phyloP scores from a whole-genome alignment of 768 basidiomycete species.

The Coprinopsis marcescibilis region DNA sequence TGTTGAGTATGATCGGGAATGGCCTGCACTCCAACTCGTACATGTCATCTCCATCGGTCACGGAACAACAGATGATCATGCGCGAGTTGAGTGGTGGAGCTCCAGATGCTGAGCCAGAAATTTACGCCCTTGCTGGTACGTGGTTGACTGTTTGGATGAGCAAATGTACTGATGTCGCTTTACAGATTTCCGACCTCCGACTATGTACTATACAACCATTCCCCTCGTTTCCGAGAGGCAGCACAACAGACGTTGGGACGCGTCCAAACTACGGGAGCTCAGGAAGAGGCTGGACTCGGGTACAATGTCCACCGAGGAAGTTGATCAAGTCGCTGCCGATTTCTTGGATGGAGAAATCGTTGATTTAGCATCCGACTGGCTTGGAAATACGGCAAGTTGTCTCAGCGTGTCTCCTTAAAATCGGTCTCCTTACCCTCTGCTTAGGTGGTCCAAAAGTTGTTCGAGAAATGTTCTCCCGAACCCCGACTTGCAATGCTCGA shows the following conservation, averaged over 20 bases:
- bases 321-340: slow-evolving; percentile 85
- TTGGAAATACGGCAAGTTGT: slow-evolving; percentile 82
- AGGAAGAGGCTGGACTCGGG: slow-evolving; percentile 93
- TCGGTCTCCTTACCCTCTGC: slow-evolving; percentile 7
- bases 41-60: slow-evolving; percentile 55
- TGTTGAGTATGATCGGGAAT: slow-evolving; percentile 82
- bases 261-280: slow-evolving; percentile 87
- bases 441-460: slow-evolving; percentile 94
- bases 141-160: slow-evolving; percentile 12
- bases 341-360: slow-evolving; percentile 93
- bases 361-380: slow-evolving; percentile 94
- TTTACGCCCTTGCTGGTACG: slow-evolving; percentile 81
- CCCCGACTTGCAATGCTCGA: slow-evolving; percentile 90
- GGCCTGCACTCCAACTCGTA: slow-evolving; percentile 68
- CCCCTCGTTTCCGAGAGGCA: slow-evolving; percentile 83
- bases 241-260: slow-evolving; percentile 88
- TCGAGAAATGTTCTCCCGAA: slow-evolving; percentile 76
- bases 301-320: slow-evolving; percentile 75
- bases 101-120: slow-evolving; percentile 75
- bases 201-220: slow-evolving; percentile 95
- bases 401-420: not conserved
- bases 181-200: slow-evolving; percentile 85
- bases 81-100: slow-evolving; percentile 79
- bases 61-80: slow-evolving; percentile 97
- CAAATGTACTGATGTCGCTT: slow-evolving; percentile 1